Evolutionary conservation across 495 filamentous ascomycete species (phyloP).

Genomic region (Aspergillus affinis): DNA sequence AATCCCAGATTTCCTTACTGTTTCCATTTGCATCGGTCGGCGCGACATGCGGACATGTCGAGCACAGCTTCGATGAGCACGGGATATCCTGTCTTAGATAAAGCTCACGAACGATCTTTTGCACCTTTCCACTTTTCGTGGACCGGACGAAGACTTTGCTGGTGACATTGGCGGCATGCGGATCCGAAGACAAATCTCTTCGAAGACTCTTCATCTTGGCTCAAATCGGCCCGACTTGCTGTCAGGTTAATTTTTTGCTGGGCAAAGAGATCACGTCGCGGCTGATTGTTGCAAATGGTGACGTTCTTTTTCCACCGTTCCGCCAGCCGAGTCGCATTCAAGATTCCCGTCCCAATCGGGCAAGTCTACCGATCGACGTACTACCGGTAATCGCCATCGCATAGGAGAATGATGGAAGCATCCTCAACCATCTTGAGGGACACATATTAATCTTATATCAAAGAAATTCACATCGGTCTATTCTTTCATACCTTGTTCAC

Average conservation of each 20-base stretch:
- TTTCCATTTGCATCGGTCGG: conserved; percentile 77
- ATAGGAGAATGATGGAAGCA: not conserved
- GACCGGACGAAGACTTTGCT: conserved; percentile 94
- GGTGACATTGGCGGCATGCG: conserved; percentile 71
- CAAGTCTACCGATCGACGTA: conserved; percentile 22
- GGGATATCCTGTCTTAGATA: conserved; percentile 96
- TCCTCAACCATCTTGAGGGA: not conserved
- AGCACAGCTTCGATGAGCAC: conserved; percentile 90
- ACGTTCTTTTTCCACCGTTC: conserved; percentile 17
- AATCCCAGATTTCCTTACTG: conserved; percentile 44
- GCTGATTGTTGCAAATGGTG: conserved; percentile 13
- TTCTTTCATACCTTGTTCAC: not conserved
- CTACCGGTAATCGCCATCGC: conserved; percentile 1
- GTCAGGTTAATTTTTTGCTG: conserved; percentile 14
- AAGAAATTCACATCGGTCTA: not conserved
- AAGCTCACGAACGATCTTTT: conserved; percentile 96
- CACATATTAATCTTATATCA: not conserved
- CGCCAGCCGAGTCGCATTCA: conserved; percentile 12
- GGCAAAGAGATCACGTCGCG: conserved; percentile 20
- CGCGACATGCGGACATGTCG: conserved; percentile 64
- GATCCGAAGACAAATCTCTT: conserved; percentile 66
- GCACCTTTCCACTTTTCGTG: conserved; percentile 91
- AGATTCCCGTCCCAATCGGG: conserved; percentile 21
- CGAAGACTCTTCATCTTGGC: conserved; percentile 85
- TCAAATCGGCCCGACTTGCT: conserved; percentile 16